A percentile compares a stretch with the other conserved stretches of the same genome.
Conservation (phyloP, 441 rosid species). For the Euphorbia celastroides region DNA sequence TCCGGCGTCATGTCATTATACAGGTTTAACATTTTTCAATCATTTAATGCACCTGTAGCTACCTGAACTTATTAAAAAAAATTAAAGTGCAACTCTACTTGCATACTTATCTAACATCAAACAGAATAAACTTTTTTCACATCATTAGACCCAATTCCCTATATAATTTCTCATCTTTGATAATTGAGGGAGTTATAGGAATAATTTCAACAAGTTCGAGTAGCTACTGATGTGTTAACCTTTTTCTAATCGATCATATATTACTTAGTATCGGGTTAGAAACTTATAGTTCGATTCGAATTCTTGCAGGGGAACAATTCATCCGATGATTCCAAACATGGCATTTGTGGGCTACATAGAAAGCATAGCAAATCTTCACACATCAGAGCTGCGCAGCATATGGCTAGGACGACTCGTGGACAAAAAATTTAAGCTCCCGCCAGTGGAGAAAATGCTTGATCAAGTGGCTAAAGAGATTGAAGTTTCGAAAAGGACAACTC, state of each 20-base stretch:
- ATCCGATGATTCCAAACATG: slow-evolving; percentile 86
- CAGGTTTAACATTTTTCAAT: slow-evolving; percentile 35
- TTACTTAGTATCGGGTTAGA: not conserved
- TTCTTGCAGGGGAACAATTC: slow-evolving; percentile 68
- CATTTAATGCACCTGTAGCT: not conserved
- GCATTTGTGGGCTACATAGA: slow-evolving; percentile 80
- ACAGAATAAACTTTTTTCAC: too few species aligned
- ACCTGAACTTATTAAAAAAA: too few species aligned
- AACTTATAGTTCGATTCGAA: not conserved
- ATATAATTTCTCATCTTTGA: too few species aligned
- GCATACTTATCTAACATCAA: too few species aligned
- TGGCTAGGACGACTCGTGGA: slow-evolving; percentile 64
- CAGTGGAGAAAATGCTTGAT: slow-evolving; percentile 51
- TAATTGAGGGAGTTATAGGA: too few species aligned
- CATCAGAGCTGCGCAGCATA: slow-evolving; percentile 66
- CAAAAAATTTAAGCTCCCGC: slow-evolving; percentile 58
- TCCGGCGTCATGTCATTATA: slow-evolving; percentile 65
- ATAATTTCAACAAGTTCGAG: too few species aligned
- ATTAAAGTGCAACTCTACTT: too few species aligned
- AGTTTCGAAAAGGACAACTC: slow-evolving; percentile 48
- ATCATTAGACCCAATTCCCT: too few species aligned
- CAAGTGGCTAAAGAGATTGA: slow-evolving; percentile 47
- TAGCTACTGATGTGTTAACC: too few species aligned
- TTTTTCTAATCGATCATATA: too few species aligned
- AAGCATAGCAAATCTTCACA: slow-evolving; percentile 68